Evolutionary conservation across 106 monocot genomes (phyloP), one percentile per base, ranked within the genome.

Genomic region (Cymbidium sinense): DNA sequence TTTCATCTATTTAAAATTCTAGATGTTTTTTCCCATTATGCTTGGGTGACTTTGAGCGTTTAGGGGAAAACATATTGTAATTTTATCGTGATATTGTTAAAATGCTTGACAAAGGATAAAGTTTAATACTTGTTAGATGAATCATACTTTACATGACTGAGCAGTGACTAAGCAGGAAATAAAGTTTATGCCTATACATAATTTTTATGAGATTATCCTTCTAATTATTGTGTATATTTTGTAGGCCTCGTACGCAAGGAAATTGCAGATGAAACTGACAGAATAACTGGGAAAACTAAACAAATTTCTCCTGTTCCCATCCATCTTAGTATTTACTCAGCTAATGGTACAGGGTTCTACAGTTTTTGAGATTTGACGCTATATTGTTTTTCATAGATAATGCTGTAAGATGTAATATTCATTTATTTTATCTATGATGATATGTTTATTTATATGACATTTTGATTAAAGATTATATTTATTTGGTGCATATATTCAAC

Each of bases 251-350:
- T 96, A 19, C 87, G 96, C 39, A 93, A 84, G 78, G 96, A 96
- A 78, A 96, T 96, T 81, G 64, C 78, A 67, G 83, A 89, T 71
- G 96, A 96, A 88, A 96, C 96, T 50, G 96, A 96, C 69, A 91
- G 96, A 73, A 78, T 96, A 78, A 93, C 96, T 65, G 96, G 96
- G 29, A 96, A 91, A 81, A 61, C 91, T 79, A 96, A 93, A 75
- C 84, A 86, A n/a, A 96, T 96, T 81, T 96, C 96, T 25, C 88
- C 88, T 67, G 50, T 91, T 77, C 96, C 96, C 12, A 96, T 96
- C 82, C 96, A 96, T 71, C 82, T 96, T 65, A 96, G 96, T 85
- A 82, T 96, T 76, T 93, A 93, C 78, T 96, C 93, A 78, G 93
- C 96, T 76, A 52, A 96, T 86, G 96, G 96, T 90, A 19, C 15